These are phyloP conservation scores for Clausena lansium DNA, from an alignment of 345 rosid genomes.

Conservation along the genomic window DNA sequence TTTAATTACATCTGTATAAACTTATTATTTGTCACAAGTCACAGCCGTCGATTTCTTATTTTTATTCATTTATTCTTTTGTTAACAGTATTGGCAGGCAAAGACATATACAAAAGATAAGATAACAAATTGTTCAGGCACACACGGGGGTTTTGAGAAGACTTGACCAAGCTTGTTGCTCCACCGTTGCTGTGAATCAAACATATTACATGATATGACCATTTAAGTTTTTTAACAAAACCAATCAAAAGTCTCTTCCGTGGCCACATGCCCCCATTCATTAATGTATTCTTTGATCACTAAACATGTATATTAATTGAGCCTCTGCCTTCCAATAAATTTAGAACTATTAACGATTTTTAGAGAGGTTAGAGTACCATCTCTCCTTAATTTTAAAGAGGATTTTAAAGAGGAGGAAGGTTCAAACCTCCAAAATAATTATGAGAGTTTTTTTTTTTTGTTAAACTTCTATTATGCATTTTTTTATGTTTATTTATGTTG, in stretches of 20 bases:
- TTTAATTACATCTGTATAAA: slow-evolving; percentile 1
- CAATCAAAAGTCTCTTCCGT: background rate
- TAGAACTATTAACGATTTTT: no score
- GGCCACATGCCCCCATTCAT: background rate
- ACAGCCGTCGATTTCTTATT: background rate
- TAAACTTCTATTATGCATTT: no score
- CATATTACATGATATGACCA: background rate
- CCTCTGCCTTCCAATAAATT: background rate
- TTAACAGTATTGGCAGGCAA: slow-evolving; percentile 10
- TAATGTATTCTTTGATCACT: background rate
- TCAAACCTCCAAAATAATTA: no score
- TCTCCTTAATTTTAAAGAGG: no score
- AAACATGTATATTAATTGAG: background rate
- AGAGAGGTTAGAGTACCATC: no score
- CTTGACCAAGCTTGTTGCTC: background rate
- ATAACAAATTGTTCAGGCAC: background rate
- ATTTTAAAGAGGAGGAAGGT: no score
- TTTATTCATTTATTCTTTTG: background rate
- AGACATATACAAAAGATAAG: background rate
- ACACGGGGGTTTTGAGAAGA: slow-evolving; percentile 1
- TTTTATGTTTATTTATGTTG: no score
- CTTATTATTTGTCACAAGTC: background rate
- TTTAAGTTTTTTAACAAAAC: background rate
- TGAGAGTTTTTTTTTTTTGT: no score
- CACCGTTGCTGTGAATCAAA: background rate